These are phyloP conservation scores for Barnettozyma siamensis DNA, from an alignment of 805 yeast genomes.

Conservation along the genomic window DNA sequence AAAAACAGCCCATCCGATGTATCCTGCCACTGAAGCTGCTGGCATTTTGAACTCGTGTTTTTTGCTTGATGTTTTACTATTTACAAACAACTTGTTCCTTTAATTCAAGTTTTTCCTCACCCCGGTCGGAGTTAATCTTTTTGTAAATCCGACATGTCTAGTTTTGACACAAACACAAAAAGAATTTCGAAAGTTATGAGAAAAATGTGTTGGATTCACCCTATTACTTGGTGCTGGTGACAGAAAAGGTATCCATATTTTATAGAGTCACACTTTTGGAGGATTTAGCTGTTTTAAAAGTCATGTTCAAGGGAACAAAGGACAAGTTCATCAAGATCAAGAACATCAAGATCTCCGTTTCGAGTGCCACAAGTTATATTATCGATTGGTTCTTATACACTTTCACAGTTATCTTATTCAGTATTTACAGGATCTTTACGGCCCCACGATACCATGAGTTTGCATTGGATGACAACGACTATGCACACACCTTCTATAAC, in stretches of 20 bases:
- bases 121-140: too few species aligned
- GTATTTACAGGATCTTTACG: conserved; percentile 28
- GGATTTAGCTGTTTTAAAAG: too few species aligned
- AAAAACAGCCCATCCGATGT: conserved; percentile 34
- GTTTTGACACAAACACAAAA: too few species aligned
- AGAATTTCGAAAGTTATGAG: too few species aligned
- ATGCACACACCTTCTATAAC: conserved; percentile 31
- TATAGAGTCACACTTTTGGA: too few species aligned
- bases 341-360: conserved; percentile 23
- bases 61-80: background rate
- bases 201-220: too few species aligned
- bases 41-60: conserved; percentile 8
- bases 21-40: conserved; percentile 24
- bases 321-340: conserved; percentile 25
- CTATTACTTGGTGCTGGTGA: too few species aligned
- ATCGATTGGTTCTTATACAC: conserved; percentile 29
- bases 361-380: conserved; percentile 26
- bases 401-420: conserved; percentile 7
- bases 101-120: too few species aligned
- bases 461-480: conserved; percentile 27
- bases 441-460: conserved; percentile 39
- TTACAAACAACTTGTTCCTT: too few species aligned
- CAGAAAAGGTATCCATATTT: too few species aligned
- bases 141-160: too few species aligned
- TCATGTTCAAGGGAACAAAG: conserved; percentile 7